Evolutionary conservation across 2,329 filamentous ascomycete species (phyloP), one percentile per base, ranked within the genome.

Genomic region (Ophiosphaerella korrae): DNA sequence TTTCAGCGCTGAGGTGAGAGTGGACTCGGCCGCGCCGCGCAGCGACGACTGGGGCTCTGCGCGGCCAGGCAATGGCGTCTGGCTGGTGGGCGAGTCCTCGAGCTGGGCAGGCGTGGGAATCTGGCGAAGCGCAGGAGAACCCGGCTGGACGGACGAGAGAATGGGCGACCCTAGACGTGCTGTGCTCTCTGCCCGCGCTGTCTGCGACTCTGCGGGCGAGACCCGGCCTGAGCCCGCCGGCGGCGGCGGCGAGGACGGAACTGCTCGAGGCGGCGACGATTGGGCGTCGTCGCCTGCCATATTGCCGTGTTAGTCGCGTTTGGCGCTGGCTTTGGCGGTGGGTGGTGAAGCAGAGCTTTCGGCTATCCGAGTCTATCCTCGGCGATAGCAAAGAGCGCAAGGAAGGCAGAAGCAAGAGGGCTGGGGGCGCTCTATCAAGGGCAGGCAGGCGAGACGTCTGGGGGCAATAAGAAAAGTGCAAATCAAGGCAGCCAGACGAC

Each of bases 1-100:
- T 53, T 89, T 89, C 57, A 97, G 78, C n/a, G 91, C 93, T 23
- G 90, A 89, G 32, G 93, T 92, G 47, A 97, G 83, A 53, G 92
- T 92, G 23, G 93, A 97, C 42, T 92, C 84, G 21, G 91, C 91
- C 6, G 91, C 92, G 0, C 90, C 91, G 6, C 87, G 84, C 7
- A 85, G 75, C 42, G 84, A 88, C 18, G 84, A 82, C 57, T 79
- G 71, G 48, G 74, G 74, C 58, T 76, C 78, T 53, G 74, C 84
- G 45, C 82, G 82, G 52, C 84, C 87, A 7, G 87, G 80, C 33
- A 95, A 80, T 33, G 89, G 87, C 34, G 85, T 82, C 50, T 85
- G 74, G 58, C 60, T 67, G 66, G 63, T 66, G 58, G 59, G 77
- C 64, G 53, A 71, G 39, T 71, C 64, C 23, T 67, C 63, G 45